Evolutionary conservation across 495 filamentous ascomycete genomes (phyloP).

Genomic region (Bacidia rubella): DNA sequence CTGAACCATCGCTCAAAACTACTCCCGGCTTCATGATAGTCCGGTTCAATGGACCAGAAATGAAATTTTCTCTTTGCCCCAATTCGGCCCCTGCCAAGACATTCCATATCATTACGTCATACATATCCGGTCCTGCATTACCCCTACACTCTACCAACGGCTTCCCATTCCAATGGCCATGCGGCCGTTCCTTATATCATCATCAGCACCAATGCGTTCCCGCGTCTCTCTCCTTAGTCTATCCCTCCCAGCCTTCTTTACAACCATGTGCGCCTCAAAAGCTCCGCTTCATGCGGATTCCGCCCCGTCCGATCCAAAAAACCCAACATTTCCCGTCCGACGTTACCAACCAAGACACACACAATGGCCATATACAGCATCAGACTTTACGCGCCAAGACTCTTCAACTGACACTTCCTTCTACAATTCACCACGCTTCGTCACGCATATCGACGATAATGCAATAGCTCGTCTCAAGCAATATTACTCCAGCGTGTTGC

Average conservation of each 20-base stretch:
- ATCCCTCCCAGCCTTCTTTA: constrained; percentile 13
- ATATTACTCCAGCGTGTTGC: constrained; percentile 26
- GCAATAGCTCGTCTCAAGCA: constrained; percentile 25
- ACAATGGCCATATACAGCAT: constrained; percentile 23
- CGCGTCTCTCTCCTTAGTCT: constrained; percentile 7
- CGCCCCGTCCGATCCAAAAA: background rate
- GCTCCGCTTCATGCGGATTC: background rate
- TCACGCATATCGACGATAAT: constrained; percentile 35
- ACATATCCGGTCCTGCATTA: too few relatives aligned
- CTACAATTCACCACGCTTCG: constrained; percentile 31
- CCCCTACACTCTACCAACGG: too few relatives aligned
- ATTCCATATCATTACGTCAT: too few relatives aligned
- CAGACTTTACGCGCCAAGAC: constrained; percentile 26
- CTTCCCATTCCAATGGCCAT: too few relatives aligned
- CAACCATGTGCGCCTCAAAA: constrained; percentile 11
- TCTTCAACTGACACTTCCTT: constrained; percentile 24
- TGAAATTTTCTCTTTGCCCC: too few relatives aligned
- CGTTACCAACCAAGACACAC: constrained; percentile 16
- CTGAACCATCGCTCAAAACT: too few relatives aligned
- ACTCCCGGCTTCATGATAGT: too few relatives aligned
- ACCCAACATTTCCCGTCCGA: constrained; percentile 7
- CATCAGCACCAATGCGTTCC: background rate
- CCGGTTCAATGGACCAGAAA: too few relatives aligned
- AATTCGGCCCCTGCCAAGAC: too few relatives aligned
- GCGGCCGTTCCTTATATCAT: too few relatives aligned